Conservation (phyloP, 768 basidiomycete species). For the Exsudoporus frostii region DNA sequence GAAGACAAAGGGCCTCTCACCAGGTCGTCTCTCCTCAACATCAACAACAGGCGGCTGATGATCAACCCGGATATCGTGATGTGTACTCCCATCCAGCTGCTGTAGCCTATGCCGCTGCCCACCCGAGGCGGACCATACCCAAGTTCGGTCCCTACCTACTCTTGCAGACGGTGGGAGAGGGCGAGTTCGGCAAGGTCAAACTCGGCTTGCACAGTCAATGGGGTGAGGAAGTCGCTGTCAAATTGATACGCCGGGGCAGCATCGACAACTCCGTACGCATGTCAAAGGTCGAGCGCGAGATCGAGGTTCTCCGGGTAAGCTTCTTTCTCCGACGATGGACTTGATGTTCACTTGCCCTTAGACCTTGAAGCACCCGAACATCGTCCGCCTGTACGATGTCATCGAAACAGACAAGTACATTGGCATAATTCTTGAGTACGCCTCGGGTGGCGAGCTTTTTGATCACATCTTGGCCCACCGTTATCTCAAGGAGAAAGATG, state of each 20-base stretch:
- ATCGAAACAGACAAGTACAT: slow-evolving; percentile 99
- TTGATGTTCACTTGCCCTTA: slow-evolving; percentile 33
- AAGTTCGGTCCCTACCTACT: slow-evolving; percentile 95
- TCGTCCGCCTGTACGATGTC: slow-evolving; percentile 96
- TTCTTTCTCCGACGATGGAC: slow-evolving; percentile 2
- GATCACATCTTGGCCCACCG: slow-evolving; percentile 98
- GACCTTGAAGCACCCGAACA: slow-evolving; percentile 96
- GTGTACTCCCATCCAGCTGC: slow-evolving; percentile 85
- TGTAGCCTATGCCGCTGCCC: slow-evolving; percentile 75
- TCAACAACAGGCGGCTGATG: slow-evolving; percentile 37
- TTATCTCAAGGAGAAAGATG: slow-evolving; percentile 92
- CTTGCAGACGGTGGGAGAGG: slow-evolving; percentile 94
- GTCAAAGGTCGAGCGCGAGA: slow-evolving; percentile 96
- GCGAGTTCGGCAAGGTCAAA: slow-evolving; percentile 98
- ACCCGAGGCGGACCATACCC: slow-evolving; percentile 82
- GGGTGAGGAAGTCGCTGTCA: slow-evolving; percentile 98
- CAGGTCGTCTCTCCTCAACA: slow-evolving; percentile 57
- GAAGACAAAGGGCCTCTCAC: slow-evolving; percentile 73
- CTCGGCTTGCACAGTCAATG: slow-evolving; percentile 91
- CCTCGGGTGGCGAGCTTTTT: slow-evolving; percentile 96
- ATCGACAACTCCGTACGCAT: slow-evolving; percentile 83
- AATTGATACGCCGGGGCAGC: slow-evolving; percentile 90
- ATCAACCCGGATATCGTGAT: slow-evolving; percentile 56
- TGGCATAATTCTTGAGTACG: slow-evolving; percentile 98
- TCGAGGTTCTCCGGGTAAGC: slow-evolving; percentile 89